Base-by-base conservation (phyloP, 306 rosid species). In the Lupinus albus region DNA sequence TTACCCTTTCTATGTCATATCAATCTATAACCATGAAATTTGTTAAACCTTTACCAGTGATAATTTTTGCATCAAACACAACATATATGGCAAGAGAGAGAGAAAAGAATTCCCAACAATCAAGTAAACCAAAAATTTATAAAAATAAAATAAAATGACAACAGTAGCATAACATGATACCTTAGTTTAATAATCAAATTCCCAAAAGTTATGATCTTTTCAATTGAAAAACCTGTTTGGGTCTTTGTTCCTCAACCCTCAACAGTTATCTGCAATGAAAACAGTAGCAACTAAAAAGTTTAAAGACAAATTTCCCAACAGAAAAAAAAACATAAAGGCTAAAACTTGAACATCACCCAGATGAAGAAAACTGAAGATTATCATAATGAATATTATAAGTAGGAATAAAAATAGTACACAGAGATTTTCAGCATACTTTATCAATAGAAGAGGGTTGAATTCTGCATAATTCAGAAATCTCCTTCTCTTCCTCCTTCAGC, bases 321-420 rank as follows among this genome's bases (percentile, higher is more conserved):
- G 5, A 2, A 12, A 57, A 0, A 16, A 2, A 13, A 14, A 4
- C 30, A 70, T 14, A 68, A 68, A 67, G 73, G 25, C 50, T 9
- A 12, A 62, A 67, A 48, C 63, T 69, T 52, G 42, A 66, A 36
- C 76, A 79, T 28, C 75, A 41, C 73, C 70, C 73, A 49, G 69
- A 77, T 57, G 73, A 56, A 55, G 20, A 53, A 53, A 52, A 6
- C n/a, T 41, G 46, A 28, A 15, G 5, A 68, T 3, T n/a, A 6
- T 36, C 11, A 62, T 3, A 16, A 63, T 14, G 54, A 48, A 41
- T 3, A 64, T 20, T 15, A 25, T 15, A 25, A 21, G 39, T 21
- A 21, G 8, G 39, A 35, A 35, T 7, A 68, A 13, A 42, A 30
- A 41, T 10, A 0, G 47, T 35, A 25, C 13, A 21, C 14, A 63